Evolutionary conservation across 768 basidiomycete genomes (phyloP).

Genomic region (Hericium erinaceus): DNA sequence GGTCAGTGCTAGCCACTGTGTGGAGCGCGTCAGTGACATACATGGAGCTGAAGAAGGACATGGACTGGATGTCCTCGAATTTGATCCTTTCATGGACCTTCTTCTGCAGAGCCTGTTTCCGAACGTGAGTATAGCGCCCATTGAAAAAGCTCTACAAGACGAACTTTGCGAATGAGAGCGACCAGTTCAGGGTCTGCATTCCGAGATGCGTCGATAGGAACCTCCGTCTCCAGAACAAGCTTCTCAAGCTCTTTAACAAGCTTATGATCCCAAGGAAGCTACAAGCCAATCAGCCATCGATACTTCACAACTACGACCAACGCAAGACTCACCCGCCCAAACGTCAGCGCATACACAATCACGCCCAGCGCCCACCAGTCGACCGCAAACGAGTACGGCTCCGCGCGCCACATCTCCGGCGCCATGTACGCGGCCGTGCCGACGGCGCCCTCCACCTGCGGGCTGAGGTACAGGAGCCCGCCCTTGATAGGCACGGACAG

Average conservation of each 20-base stretch:
- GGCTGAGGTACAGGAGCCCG: neutral
- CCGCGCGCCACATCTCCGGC: slow-evolving; percentile 7
- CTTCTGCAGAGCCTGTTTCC: neutral
- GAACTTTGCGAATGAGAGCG: neutral
- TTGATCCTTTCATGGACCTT: neutral
- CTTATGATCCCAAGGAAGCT: neutral
- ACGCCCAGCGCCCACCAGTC: slow-evolving; percentile 14
- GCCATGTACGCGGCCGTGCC: slow-evolving; percentile 13
- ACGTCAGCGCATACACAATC: slow-evolving; percentile 6
- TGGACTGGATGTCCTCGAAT: neutral
- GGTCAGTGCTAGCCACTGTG: neutral
- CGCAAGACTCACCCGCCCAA: slow-evolving; percentile 2
- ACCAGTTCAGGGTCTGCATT: neutral
- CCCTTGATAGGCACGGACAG: neutral
- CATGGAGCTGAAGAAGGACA: neutral
- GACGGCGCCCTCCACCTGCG: neutral
- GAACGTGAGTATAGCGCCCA: neutral
- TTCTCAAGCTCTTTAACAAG: neutral
- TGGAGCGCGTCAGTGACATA: neutral
- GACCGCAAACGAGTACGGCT: slow-evolving; percentile 8
- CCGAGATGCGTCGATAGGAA: neutral
- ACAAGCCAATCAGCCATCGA: neutral
- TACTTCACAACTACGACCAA: neutral
- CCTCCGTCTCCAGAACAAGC: neutral
- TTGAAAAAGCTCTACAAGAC: neutral